Conservation (phyloP, 2,329 filamentous ascomycete species). For the Claviceps arundinis region DNA sequence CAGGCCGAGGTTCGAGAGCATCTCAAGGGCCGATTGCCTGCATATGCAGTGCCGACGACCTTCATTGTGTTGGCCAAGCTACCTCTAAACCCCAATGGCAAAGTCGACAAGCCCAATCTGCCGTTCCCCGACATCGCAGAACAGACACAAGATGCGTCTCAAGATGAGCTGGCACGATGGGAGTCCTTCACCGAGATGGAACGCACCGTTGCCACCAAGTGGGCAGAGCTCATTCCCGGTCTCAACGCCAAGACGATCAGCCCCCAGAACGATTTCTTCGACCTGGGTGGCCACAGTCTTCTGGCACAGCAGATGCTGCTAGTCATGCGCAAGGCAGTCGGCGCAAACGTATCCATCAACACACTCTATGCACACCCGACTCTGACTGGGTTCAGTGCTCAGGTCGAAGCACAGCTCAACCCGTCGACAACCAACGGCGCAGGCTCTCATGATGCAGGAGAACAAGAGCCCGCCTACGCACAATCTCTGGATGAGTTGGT, state of each 20-base stretch:
- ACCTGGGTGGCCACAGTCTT: constrained; percentile 25
- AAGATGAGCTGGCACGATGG: constrained; percentile 36
- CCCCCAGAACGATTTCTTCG: constrained; percentile 19
- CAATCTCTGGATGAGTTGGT: constrained; percentile 38
- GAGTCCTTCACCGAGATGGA: constrained; percentile 24
- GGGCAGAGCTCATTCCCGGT: constrained; percentile 56
- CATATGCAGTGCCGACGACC: constrained; percentile 21
- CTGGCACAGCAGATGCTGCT: constrained; percentile 67
- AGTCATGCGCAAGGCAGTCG: constrained; percentile 24
- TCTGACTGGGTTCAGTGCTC: constrained; percentile 15
- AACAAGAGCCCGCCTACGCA: constrained; percentile 36
- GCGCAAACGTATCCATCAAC: constrained; percentile 19
- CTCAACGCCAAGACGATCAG: constrained; percentile 52
- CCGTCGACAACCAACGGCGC: constrained; percentile 14
- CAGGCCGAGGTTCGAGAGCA: constrained; percentile 46
- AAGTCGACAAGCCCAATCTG: constrained; percentile 64
- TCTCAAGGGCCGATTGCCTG: constrained; percentile 46
- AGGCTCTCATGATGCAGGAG: constrained; percentile 19
- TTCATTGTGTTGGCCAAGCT: constrained; percentile 31
- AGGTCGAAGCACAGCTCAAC: constrained; percentile 14
- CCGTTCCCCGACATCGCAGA: constrained; percentile 68
- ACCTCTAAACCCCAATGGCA: constrained; percentile 64
- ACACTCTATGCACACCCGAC: constrained; percentile 17
- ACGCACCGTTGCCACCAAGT: constrained; percentile 40
- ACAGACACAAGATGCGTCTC: constrained; percentile 29